Base-by-base conservation (phyloP, 495 filamentous ascomycete genomes). In the Schizothecium vesticola region DNA sequence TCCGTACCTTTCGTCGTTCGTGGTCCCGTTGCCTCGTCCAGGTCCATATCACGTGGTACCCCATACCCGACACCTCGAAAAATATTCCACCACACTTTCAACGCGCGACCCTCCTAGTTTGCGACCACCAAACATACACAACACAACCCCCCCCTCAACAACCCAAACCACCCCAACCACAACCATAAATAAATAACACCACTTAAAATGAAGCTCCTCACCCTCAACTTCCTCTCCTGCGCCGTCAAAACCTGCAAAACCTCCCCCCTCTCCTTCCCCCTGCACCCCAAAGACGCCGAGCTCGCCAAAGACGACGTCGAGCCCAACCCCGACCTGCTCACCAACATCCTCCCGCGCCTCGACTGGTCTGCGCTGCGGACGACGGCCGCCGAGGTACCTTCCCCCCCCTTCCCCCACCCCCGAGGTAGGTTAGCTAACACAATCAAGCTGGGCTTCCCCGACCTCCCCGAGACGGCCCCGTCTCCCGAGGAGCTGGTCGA, bases 191-290 rank as follows among this genome's bases (percentile, higher is more conserved):
- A 29, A 36, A 25, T 59, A 61, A n/a, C 7, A 60, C 23, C 69
- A 56, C 33, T 43, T 21, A 81, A 79, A 67, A 97, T 99, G 95
- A 99, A 98, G 79, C 82, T 99, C 68, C 87, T 99, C 59, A 98
- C 94, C 60, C 90, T 94, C 72, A 98, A 98, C 80, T 99, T 98
- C 79, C 85, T 99, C 73, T 94, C 92, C 68, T 99, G 95, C 85
- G 94, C 95, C 23, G 90, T 96, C 72, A 97, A 96, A 80, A 79
- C 90, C 43, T 99, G 95, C 89, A 97, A 97, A 79, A 81, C 88
- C 65, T 86, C 86, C 10, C 78, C 88, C 11, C 78, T 83, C 36
- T 90, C 93, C 11, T 97, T 96, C 73, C 94, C 96, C 0, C 84
- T 98, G 23, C 96, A 97, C 77, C 94, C 94, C 61, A 87, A 87